Evolutionary conservation across 306 rosid species (phyloP), one percentile per base, ranked within the genome.

Genomic region (Arachis stenosperma): DNA sequence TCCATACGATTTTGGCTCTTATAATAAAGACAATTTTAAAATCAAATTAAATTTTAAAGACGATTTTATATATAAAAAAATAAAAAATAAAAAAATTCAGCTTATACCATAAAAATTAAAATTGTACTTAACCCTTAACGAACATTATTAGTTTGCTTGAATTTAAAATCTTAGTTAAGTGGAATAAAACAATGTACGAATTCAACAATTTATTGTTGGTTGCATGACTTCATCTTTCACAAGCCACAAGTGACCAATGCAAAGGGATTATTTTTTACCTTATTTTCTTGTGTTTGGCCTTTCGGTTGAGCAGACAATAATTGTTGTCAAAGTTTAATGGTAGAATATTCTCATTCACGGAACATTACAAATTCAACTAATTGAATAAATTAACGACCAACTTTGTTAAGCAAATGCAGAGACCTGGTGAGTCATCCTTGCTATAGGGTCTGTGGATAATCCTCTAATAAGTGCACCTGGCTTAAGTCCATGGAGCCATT

Each of bases 401-500:
- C 29, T 12, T 48, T 67, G 48, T 48, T 5, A 12, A 12, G 27
- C 52, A 5, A 44, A 41, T 33, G 36, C 68, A 13, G 69, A 13
- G 69, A 76, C 56, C 6, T 10, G 5, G 14, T 30, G 30, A 75
- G 52, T 61, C 64, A 69, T 27, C 48, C 6, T 70, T 13, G 17
- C 9, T 39, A 63, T 42, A 52, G 8, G 27, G 37, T 0, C 9
- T 4, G 65, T 0, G 27, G 6, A 27, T 9, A 2, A 10, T 4
- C 33, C 29, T 8, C 42, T 61, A 50, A 44, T n/a, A 59, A 27
- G 39, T 50, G 10, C 60, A 13, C 57, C 57, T 62, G n/a, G 3
- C 63, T 40, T 63, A 40, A 74, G 3, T 41, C 46, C 43, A 62
- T 62, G 17, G 37, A 2, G 8, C 57, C 52, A 17, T 39, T 58